phyloP scores from a whole-genome alignment of 495 filamentous ascomycete species.

The Pyronema omphalodes region DNA sequence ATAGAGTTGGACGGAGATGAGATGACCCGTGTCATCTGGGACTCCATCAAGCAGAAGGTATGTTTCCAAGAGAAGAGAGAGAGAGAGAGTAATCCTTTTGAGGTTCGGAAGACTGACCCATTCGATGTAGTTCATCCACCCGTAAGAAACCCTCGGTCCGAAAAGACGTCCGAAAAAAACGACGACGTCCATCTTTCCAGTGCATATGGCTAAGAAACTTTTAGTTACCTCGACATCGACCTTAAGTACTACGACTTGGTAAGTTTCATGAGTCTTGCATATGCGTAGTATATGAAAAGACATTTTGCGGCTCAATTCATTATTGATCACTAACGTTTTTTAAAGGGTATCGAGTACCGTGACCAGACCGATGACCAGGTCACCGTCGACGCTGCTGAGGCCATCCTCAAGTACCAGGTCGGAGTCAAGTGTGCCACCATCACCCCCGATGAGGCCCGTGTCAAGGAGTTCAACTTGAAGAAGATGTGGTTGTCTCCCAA shows the following conservation, averaged over 20 bases:
- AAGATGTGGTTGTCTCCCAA: constrained; percentile 99
- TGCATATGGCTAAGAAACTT: constrained; percentile 2
- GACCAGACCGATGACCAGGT: constrained; percentile 93
- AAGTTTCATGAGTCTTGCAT: constrained; percentile 10
- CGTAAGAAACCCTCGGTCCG: constrained; percentile 32
- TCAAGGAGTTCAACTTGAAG: constrained; percentile 96
- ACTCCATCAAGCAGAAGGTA: constrained; percentile 90
- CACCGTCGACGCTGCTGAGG: constrained; percentile 82
- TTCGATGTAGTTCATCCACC: constrained; percentile 54
- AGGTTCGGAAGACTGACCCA: constrained; percentile 13
- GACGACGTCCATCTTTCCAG: background rate
- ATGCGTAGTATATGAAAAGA: background rate
- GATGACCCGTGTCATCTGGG: constrained; percentile 98
- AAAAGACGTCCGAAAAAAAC: background rate
- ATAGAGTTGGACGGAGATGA: constrained; percentile 87
- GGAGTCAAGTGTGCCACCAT: constrained; percentile 99
- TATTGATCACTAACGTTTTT: constrained; percentile 5
- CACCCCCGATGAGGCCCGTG: constrained; percentile 88
- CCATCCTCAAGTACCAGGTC: constrained; percentile 95
- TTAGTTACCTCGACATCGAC: constrained; percentile 76
- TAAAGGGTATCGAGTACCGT: constrained; percentile 69
- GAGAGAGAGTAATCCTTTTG: background rate
- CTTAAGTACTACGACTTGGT: constrained; percentile 96
- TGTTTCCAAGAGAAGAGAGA: constrained; percentile 10
- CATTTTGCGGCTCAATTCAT: background rate